Conservation (phyloP, 2,329 filamentous ascomycete species). For the Cladophialophora psammophila region DNA sequence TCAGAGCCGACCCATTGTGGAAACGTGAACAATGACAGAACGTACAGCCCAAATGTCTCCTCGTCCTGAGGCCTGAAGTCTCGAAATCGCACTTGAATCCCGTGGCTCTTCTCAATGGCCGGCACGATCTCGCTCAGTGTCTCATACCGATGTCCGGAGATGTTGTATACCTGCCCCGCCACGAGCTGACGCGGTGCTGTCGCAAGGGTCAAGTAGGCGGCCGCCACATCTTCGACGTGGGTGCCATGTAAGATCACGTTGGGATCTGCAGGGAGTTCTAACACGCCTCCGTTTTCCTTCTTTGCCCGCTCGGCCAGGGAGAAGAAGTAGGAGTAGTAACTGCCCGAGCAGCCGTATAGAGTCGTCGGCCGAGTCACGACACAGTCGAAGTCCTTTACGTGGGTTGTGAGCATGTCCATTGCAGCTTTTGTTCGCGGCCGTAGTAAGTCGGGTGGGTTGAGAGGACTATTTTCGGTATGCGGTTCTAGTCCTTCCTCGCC, state of each 20-base stretch:
- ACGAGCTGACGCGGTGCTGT: conserved; percentile 44
- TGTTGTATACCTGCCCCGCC: conserved; percentile 55
- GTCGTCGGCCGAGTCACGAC: conserved; percentile 57
- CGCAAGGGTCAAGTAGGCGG: conserved; percentile 58
- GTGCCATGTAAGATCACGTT: conserved; percentile 56
- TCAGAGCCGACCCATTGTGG: conserved; percentile 30
- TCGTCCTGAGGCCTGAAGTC: conserved; percentile 39
- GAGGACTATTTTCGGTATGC: conserved; percentile 54
- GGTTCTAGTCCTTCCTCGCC: conserved; percentile 48
- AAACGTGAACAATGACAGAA: conserved; percentile 29
- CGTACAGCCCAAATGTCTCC: conserved; percentile 24
- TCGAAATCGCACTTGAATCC: conserved; percentile 44
- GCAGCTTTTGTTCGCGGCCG: conserved; percentile 46
- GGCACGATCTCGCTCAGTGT: conserved; percentile 51
- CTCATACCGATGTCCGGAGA: conserved; percentile 56
- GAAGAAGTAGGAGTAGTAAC: conserved; percentile 55
- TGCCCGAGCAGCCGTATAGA: conserved; percentile 56
- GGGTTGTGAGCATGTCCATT: conserved; percentile 47
- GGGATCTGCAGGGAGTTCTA: conserved; percentile 47
- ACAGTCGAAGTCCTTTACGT: conserved; percentile 52
- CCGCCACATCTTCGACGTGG: conserved; percentile 60
- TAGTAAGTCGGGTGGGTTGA: conserved; percentile 45
- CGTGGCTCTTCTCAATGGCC: conserved; percentile 53
- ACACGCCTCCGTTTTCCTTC: conserved; percentile 16
- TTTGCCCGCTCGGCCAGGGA: conserved; percentile 42